phyloP scores from a whole-genome alignment of 2,329 filamentous ascomycete genomes.

The Sarocladium kiliense region DNA sequence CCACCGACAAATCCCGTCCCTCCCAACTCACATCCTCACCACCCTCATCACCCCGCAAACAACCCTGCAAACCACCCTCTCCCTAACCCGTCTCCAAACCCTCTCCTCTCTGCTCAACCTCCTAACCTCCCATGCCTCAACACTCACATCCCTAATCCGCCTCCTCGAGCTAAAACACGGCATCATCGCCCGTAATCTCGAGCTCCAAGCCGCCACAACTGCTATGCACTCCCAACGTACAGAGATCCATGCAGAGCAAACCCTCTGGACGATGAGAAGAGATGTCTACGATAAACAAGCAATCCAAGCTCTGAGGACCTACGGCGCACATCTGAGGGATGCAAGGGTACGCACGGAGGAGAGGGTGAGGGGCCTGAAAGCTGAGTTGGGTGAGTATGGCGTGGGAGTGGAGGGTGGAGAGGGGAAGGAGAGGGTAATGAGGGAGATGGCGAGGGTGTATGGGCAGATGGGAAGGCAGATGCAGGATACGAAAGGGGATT shows the following conservation, averaged over 20 bases:
- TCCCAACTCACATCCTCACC: slow-evolving; percentile 33
- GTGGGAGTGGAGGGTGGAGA: slow-evolving; percentile 31
- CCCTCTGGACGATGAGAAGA: slow-evolving; percentile 27
- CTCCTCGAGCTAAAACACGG: slow-evolving; percentile 52
- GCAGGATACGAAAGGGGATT: slow-evolving; percentile 43
- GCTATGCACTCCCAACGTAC: slow-evolving; percentile 37
- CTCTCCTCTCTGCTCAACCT: slow-evolving; percentile 31
- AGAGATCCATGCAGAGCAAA: slow-evolving; percentile 30
- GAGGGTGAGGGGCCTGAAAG: slow-evolving; percentile 32
- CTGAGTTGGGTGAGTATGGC: slow-evolving; percentile 45
- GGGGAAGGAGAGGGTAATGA: slow-evolving; percentile 43
- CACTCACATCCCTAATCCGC: slow-evolving; percentile 39
- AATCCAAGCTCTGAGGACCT: slow-evolving; percentile 37
- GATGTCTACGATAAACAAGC: slow-evolving; percentile 42
- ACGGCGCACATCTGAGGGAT: slow-evolving; percentile 43
- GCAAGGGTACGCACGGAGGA: slow-evolving; percentile 41
- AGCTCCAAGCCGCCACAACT: slow-evolving; percentile 43
- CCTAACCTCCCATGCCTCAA: slow-evolving; percentile 33
- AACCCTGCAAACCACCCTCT: slow-evolving; percentile 27
- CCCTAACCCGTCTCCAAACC: slow-evolving; percentile 32
- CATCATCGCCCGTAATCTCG: slow-evolving; percentile 43
- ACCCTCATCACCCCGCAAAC: slow-evolving; percentile 29
- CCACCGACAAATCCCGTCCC: slow-evolving; percentile 50
- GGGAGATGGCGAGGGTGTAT: slow-evolving; percentile 48
- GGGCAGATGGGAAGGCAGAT: slow-evolving; percentile 45